These are phyloP conservation scores for Penicillium freii DNA, from an alignment of 2,329 filamentous ascomycete species.

Conservation along the genomic window DNA sequence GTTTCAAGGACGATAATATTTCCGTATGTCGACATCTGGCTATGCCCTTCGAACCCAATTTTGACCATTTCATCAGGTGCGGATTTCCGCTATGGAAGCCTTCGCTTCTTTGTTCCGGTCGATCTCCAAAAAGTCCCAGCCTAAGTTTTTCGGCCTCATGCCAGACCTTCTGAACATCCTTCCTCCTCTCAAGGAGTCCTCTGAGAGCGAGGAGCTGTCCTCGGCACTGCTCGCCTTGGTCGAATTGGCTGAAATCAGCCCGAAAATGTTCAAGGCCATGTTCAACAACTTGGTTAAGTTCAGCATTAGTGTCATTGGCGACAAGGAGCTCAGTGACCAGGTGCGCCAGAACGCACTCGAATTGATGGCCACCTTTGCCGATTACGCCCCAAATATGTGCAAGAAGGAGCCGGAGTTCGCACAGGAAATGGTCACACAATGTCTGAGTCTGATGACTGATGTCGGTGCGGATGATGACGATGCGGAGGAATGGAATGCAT, in stretches of 20 bases:
- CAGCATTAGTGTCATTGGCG: slow-evolving; percentile 87
- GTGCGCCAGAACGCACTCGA: slow-evolving; percentile 93
- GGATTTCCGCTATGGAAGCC: slow-evolving; percentile 91
- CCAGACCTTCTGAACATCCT: slow-evolving; percentile 92
- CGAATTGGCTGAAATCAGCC: slow-evolving; percentile 87
- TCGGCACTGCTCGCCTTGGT: slow-evolving; percentile 88
- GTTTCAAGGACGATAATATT: slow-evolving; percentile 85
- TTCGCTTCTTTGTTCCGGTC: slow-evolving; percentile 95
- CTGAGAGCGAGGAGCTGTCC: slow-evolving; percentile 86
- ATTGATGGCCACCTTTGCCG: slow-evolving; percentile 96
- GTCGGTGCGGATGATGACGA: slow-evolving; percentile 93
- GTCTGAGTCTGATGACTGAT: slow-evolving; percentile 96
- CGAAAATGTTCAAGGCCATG: slow-evolving; percentile 95
- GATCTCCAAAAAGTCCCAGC: slow-evolving; percentile 80
- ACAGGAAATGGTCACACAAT: slow-evolving; percentile 96
- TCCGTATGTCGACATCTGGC: slow-evolving; percentile 54
- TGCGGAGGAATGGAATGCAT: slow-evolving; percentile 86
- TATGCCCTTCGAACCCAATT: background rate
- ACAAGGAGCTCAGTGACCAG: slow-evolving; percentile 89
- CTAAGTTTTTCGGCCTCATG: slow-evolving; percentile 82
- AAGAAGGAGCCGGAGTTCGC: slow-evolving; percentile 91
- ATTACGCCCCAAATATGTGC: slow-evolving; percentile 91
- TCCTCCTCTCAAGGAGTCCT: slow-evolving; percentile 85
- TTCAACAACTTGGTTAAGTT: slow-evolving; percentile 93
- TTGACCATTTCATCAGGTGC: slow-evolving; percentile 58